Percentiles rank a stretch among this genome's conserved stretches.
Evolutionary conservation across 192 early-diverging fungal genomes (phyloP).

Genomic region (Coemansia sp.): DNA sequence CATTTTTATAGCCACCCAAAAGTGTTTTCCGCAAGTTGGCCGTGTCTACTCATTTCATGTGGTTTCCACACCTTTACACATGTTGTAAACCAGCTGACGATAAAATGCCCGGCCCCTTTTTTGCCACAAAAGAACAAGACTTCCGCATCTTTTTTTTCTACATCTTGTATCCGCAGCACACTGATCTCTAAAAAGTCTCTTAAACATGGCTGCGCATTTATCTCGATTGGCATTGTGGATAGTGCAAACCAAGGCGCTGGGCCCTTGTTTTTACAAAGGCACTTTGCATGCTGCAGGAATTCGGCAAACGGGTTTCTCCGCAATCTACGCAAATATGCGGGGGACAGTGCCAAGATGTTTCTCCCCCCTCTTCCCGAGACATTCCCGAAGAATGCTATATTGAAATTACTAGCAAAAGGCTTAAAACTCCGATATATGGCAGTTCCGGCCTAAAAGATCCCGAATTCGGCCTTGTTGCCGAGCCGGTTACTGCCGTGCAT

Average conservation of each 20-base stretch:
- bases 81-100: not conserved
- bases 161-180: too few relatives aligned
- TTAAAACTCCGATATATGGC: not conserved
- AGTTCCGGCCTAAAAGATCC: not conserved
- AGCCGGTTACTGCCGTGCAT: constrained; percentile 7
- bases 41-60: constrained; percentile 4
- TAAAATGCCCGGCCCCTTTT: not conserved
- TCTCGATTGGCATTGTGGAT: too few relatives aligned
- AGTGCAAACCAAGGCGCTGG: too few relatives aligned
- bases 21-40: not conserved
- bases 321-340: constrained; percentile 1
- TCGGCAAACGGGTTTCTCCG: constrained; percentile 4
- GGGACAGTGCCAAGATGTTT: not conserved
- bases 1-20: constrained; percentile 6
- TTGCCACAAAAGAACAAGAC: constrained; percentile 4
- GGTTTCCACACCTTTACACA: not conserved
- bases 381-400: constrained; percentile 6
- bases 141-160: not conserved
- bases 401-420: not conserved
- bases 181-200: not conserved
- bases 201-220: constrained; percentile 3
- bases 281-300: too few relatives aligned
- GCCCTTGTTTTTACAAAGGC: too few relatives aligned
- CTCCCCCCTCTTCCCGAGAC: constrained; percentile 3
- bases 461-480: not conserved